Base-by-base conservation (phyloP, 768 basidiomycete species). In the Rhodotorula toruloides region DNA sequence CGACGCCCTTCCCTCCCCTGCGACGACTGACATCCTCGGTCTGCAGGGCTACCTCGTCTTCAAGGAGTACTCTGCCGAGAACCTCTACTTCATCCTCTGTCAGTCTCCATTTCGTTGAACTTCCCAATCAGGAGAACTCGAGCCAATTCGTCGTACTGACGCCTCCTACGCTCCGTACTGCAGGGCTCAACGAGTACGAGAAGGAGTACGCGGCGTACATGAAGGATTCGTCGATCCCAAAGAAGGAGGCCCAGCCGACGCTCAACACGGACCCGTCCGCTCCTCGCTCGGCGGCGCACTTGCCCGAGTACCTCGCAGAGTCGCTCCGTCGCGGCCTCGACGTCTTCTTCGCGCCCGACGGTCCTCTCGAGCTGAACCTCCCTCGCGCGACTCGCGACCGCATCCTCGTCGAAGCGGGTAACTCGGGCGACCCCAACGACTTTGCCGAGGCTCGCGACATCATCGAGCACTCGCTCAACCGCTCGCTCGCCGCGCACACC, bases 51-150 rank as follows among this genome's bases (percentile, higher is more conserved):
- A 66, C 64, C 69, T 70, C 57, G 69, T 66, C 42, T 70, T 62
- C 69, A 65, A 58, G 64, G 69, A 65, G 61, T 66, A 70, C 54
- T 70, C 69, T 57, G 69, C 69, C 9, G 69, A 70, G 61, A 66
- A 65, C 61, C 57, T 70, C 17, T 70, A 70, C 69, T 70, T 70
- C 58, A 65, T 70, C 54, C 61, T 70, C 16, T 70, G 69, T 57
- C 32, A 29, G 56, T 47, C n/a, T 4, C 6, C 40, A 12, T 31
- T 43, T n/a, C n/a, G n/a, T n/a, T n/a, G n/a, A n/a, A n/a, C n/a
- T n/a, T n/a, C n/a, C n/a, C n/a, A n/a, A n/a, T n/a, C n/a, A n/a
- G n/a, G n/a, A n/a, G n/a, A n/a, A n/a, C 16, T 42, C 27, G 5
- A 11, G 7, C 54, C 39, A 10, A 16, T 8, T 22, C 22, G n/a